Conservation (phyloP, 305 asterid species). For the Rubia balearica region DNA sequence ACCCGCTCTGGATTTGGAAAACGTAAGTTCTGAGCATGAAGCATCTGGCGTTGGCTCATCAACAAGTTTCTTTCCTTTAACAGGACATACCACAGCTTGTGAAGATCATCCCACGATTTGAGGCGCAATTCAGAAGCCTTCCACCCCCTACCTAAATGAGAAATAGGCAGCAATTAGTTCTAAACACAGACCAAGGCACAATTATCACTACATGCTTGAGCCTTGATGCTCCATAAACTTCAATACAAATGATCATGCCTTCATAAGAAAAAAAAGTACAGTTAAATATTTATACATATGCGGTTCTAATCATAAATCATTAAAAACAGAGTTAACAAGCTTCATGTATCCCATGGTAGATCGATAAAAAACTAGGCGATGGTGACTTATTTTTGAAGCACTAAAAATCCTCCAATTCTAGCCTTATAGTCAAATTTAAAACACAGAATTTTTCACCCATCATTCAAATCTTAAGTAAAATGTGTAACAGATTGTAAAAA, state of each 20-base stretch:
- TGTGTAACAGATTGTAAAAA: too few species aligned
- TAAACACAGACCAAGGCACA: neutral
- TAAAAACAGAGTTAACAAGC: neutral
- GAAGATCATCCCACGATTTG: conserved; percentile 97
- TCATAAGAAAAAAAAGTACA: neutral
- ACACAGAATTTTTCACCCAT: neutral
- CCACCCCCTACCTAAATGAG: conserved; percentile 71
- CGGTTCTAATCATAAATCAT: neutral
- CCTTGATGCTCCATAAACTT: neutral
- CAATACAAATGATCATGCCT: neutral
- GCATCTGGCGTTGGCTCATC: conserved; percentile 94
- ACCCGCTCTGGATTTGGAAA: conserved; percentile 80
- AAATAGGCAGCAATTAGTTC: conserved; percentile 6
- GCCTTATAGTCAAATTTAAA: neutral
- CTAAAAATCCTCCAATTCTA: neutral
- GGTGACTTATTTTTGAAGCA: neutral
- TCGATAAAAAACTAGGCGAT: neutral
- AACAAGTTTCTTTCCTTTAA: conserved; percentile 89
- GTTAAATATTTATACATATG: neutral
- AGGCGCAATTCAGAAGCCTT: conserved; percentile 91
- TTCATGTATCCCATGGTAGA: neutral
- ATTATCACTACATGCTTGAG: neutral
- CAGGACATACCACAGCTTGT: conserved; percentile 89
- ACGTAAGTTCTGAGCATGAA: conserved; percentile 69
- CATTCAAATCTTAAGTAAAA: neutral